Evolutionary conservation across 2,329 filamentous ascomycete species (phyloP), one percentile per base, ranked within the genome.

Genomic region (Cryphonectria nitschkei): DNA sequence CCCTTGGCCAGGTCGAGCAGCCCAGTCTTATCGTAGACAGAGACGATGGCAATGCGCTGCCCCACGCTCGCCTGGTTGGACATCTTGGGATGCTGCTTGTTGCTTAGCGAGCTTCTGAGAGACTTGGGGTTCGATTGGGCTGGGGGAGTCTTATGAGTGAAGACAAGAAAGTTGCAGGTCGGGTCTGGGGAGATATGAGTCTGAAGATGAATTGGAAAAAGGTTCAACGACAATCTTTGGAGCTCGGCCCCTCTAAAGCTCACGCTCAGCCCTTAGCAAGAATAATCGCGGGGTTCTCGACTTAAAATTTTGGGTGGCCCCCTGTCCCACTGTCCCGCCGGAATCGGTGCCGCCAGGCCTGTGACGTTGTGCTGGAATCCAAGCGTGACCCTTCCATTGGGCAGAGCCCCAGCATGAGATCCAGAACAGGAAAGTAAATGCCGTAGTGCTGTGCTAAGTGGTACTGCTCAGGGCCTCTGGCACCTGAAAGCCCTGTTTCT

Each of bases 21-120:
- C 73, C 95, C 96, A 70, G 95, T 98, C 90, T 99, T 99, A 88
- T 99, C 94, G 81, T 96, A 98, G 86, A 98, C 96, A 75, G 95
- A 98, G 81, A 99, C 88, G 80, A 99, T 98, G 76, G 96, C 96
- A 86, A 88, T 88, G 79, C 87, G 85, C 80, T 89, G 87, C 72
- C 81, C 77, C 71, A 73, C 75, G 70, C 76, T 77, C n/a, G 29
- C 65, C 39, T 68, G 65, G 56, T 54, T 29, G 66, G 66, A 54
- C 66, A 68, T 68, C 39, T 39, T 68, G 56, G 46, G 29, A 34
- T n/a, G 39, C 52, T n/a, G 66, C 50, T 16, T 34, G 54, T 34
- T 41, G 29, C 29, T 50, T 22, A 41, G 19, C 6, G 16, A 9
- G 29, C 9, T 26, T 29, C 29, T 52, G 52, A 19, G 4, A 52